phyloP scores from a whole-genome alignment of 805 yeast species.

The Saccharomyces jurei region DNA sequence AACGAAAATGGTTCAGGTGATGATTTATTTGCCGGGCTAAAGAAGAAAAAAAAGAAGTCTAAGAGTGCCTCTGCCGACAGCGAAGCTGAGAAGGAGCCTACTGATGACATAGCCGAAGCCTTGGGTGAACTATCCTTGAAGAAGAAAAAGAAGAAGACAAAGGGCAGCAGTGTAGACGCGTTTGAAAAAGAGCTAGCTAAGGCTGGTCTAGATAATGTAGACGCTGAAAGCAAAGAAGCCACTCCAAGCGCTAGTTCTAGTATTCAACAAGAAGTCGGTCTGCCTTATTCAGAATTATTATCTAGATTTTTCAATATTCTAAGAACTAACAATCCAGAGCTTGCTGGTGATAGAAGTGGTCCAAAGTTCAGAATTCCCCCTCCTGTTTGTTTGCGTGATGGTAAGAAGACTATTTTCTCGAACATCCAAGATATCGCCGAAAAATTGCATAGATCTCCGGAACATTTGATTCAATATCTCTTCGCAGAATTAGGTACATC shows the following conservation, averaged over 20 bases:
- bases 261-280: constrained; percentile 43
- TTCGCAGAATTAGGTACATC: constrained; percentile 99
- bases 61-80: constrained; percentile 28
- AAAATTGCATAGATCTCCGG: constrained; percentile 92
- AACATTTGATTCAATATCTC: constrained; percentile 90
- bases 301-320: constrained; percentile 79
- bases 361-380: constrained; percentile 95
- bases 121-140: constrained; percentile 66
- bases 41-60: constrained; percentile 78
- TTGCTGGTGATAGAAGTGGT: constrained; percentile 92
- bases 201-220: constrained; percentile 70
- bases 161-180: constrained; percentile 52
- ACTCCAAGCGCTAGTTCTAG: constrained; percentile 28
- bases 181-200: constrained; percentile 84
- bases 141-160: constrained; percentile 75
- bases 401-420: constrained; percentile 94
- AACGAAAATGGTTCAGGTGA: constrained; percentile 40
- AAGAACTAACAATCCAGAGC: constrained; percentile 91
- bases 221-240: constrained; percentile 26
- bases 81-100: constrained; percentile 25
- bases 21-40: constrained; percentile 70
- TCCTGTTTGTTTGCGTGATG: constrained; percentile 94
- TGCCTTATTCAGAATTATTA: constrained; percentile 69
- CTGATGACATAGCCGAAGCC: constrained; percentile 47
- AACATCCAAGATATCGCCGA: constrained; percentile 92